These are phyloP conservation scores for Glaciozyma antarctica DNA, from an alignment of 768 basidiomycete species.

Conservation along the genomic window DNA sequence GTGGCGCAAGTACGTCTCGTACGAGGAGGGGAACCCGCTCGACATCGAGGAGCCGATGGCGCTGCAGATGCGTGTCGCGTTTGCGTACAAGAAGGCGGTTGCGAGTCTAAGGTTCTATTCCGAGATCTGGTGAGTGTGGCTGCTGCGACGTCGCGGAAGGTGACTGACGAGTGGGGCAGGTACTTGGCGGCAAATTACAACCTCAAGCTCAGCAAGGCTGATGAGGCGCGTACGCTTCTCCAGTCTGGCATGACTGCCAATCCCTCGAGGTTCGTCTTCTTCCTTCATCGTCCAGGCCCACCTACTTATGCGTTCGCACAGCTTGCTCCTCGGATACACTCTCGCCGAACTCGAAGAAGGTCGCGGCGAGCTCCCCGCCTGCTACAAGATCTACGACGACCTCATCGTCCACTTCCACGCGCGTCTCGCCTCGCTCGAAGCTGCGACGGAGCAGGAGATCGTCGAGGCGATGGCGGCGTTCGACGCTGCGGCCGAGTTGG, in stretches of 20 bases:
- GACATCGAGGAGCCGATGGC: conserved; percentile 71
- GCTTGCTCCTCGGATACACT: conserved; percentile 83
- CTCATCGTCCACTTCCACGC: conserved; percentile 57
- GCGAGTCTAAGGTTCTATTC: conserved; percentile 88
- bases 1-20: conserved; percentile 89
- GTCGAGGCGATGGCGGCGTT: conserved; percentile 17
- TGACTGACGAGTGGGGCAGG: conserved; percentile 44
- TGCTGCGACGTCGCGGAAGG: too few relatives aligned
- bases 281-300: neutral
- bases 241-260: conserved; percentile 82
- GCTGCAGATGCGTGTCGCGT: conserved; percentile 61
- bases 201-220: conserved; percentile 59
- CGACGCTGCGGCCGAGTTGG: conserved; percentile 19
- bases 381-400: conserved; percentile 61
- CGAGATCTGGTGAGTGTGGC: conserved; percentile 70
- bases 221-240: conserved; percentile 71
- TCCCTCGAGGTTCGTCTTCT: conserved; percentile 53
- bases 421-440: conserved; percentile 37
- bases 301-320: conserved; percentile 36
- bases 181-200: conserved; percentile 84
- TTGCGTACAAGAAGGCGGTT: conserved; percentile 79
- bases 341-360: conserved; percentile 64
- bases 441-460: conserved; percentile 32
- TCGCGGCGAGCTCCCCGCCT: conserved; percentile 56
- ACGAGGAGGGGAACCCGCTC: conserved; percentile 89